Evolutionary conservation across 768 basidiomycete genomes (phyloP).

Genomic region (Kwoniella dejecticola): DNA sequence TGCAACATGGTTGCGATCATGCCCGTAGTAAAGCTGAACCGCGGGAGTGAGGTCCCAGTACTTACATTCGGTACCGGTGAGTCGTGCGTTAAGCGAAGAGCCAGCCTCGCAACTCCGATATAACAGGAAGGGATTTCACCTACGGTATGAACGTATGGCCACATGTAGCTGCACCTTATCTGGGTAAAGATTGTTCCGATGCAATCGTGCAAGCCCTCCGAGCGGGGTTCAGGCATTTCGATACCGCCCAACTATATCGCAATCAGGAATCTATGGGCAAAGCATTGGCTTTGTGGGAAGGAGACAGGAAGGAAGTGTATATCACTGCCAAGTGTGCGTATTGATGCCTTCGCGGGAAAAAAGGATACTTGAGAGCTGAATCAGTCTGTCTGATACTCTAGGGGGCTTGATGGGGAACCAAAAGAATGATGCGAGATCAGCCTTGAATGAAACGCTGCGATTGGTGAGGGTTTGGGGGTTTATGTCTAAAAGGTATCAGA

Average conservation of each 20-base stretch:
- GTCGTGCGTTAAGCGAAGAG: too few species aligned
- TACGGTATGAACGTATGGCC: too few species aligned
- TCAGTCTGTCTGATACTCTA: too few species aligned
- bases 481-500: constrained; percentile 55
- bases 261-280: constrained; percentile 53
- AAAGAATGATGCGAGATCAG: constrained; percentile 57
- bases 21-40: too few species aligned
- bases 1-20: too few species aligned
- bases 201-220: constrained; percentile 35
- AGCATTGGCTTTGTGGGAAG: constrained; percentile 44
- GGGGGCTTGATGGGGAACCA: not conserved
- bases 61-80: too few species aligned
- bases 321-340: constrained; percentile 59
- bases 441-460: constrained; percentile 62
- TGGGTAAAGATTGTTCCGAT: constrained; percentile 10
- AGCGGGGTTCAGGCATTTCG: constrained; percentile 48
- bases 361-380: not conserved
- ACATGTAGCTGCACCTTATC: not conserved
- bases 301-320: constrained; percentile 58
- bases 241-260: constrained; percentile 50
- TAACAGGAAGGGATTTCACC: too few species aligned
- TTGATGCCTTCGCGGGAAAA: not conserved
- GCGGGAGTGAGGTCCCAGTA: too few species aligned
- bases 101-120: too few species aligned
- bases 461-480: constrained; percentile 53